Base-by-base conservation (phyloP, 352 stramenopile species). In the Halophytophthora batemanensis region DNA sequence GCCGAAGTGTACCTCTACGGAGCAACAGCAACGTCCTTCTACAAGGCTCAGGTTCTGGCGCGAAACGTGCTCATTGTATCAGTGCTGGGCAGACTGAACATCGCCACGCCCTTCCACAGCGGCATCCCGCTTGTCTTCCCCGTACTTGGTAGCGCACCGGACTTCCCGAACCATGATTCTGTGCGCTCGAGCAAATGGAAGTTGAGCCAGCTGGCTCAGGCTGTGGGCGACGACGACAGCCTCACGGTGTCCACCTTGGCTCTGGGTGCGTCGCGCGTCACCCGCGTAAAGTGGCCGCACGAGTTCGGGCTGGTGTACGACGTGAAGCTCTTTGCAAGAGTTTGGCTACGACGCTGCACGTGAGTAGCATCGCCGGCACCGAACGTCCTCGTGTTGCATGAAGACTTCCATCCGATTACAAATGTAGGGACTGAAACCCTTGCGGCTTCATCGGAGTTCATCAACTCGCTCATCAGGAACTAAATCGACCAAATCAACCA, bases 71-170 rank as follows among this genome's bases (percentile, higher is more conserved):
- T 98, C 7, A 97, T 96, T 62, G 31, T 97, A 28, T 95, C 77
- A 3, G 67, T 77, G 1, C 66, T 93, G 51, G 83, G 87, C 3
- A 70, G 72, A n/a, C 43, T 94, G 35, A 72, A 97, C 59, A 82
- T 84, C 25, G 70, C 53, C n/a, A 96, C 96, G 47, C 72, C 92
- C 10, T 91, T 97, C 51, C 71, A 82, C n/a, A 90, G 92, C 33
- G 90, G 90, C 15, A 95, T 97, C 22, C 89, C 92, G 6, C 29
- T 98, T 4, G 82, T 96, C 11, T 98, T 97, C 61, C 92, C 92
- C 15, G 83, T 96, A 59, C 97, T 97, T 70, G 89, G 87, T 39
- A 66, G 51, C 23, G 56, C 59, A 1, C 50, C 52, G 28, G 64
- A 47, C n/a, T 73, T 93, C 34, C 80, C 82, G 0, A 65, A 84